Evolutionary conservation across 768 basidiomycete genomes (phyloP).

Genomic region (Kwoniella sp.): DNA sequence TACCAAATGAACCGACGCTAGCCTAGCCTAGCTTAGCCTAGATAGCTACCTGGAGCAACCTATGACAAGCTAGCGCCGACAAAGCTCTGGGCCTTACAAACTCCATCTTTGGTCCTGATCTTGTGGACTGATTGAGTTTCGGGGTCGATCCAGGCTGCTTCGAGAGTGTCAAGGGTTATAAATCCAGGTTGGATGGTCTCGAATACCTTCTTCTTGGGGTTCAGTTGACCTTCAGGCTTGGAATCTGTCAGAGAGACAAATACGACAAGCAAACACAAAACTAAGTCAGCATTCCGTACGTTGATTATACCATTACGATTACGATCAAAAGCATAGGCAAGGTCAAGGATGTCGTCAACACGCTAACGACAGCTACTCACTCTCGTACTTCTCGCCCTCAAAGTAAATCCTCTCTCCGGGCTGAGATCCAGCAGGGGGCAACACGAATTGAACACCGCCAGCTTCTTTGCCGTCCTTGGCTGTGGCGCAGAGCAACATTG

Average conservation of each 20-base stretch:
- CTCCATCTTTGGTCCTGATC: constrained; percentile 79
- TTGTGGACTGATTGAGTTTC: constrained; percentile 73
- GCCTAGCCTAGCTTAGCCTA: not conserved
- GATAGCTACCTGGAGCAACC: not conserved
- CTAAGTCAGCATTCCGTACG: too few species aligned
- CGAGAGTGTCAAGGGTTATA: constrained; percentile 78
- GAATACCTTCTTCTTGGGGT: constrained; percentile 99
- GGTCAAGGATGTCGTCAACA: too few species aligned
- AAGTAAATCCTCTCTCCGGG: constrained; percentile 95
- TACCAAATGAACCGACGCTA: not conserved
- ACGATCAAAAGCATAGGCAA: too few species aligned
- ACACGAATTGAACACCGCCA: constrained; percentile 84
- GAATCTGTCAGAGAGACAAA: too few species aligned
- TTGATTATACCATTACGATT: too few species aligned
- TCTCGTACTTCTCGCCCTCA: constrained; percentile 82
- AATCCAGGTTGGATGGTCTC: constrained; percentile 96
- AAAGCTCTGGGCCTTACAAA: constrained; percentile 76
- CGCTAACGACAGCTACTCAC: too few species aligned
- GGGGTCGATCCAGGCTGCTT: constrained; percentile 93
- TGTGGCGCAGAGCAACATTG: constrained; percentile 93
- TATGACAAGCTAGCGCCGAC: constrained; percentile 92
- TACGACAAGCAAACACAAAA: too few species aligned
- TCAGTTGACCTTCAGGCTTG: constrained; percentile 74
- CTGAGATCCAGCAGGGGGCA: constrained; percentile 79
- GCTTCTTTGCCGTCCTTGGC: constrained; percentile 71